Evolutionary conservation across 192 early-diverging fungal genomes (phyloP).

Genomic region (Neocallimastix lanati): DNA sequence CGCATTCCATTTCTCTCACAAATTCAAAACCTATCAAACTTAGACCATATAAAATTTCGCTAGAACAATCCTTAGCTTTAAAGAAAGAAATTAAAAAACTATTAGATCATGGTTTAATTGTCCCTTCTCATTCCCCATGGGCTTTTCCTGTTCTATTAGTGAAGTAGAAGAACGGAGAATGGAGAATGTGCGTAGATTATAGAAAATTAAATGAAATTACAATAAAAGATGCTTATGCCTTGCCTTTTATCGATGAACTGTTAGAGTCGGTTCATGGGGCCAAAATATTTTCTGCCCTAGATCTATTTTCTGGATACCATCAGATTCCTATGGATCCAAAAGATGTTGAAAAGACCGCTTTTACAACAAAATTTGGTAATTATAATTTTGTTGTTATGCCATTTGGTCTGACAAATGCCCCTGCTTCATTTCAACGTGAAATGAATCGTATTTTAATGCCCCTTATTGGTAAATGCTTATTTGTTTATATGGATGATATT

Average conservation of each 20-base stretch:
- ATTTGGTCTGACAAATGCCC: background rate
- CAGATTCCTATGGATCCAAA: constrained; percentile 9
- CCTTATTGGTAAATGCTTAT: constrained; percentile 9
- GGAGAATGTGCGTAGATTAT: constrained; percentile 31
- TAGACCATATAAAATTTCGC: no score
- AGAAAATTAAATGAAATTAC: constrained; percentile 24
- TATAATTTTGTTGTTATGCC: background rate
- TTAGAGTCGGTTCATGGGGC: constrained; percentile 11
- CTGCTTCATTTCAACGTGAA: background rate
- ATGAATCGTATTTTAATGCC: background rate
- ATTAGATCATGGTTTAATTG: constrained; percentile 15
- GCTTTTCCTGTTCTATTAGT: constrained; percentile 17
- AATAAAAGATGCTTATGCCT: constrained; percentile 18
- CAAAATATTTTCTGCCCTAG: constrained; percentile 17
- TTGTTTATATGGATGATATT: constrained; percentile 20
- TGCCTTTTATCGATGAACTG: constrained; percentile 24
- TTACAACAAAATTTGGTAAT: background rate
- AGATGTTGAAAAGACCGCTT: constrained; percentile 1
- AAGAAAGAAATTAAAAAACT: no score
- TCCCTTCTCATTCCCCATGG: constrained; percentile 14
- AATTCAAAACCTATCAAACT: no score
- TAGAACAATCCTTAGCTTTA: background rate
- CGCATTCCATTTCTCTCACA: no score
- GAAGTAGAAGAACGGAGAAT: constrained; percentile 19
- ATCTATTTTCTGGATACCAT: constrained; percentile 15